phyloP scores from a whole-genome alignment of 164 flowering plant genomes.

The Pachysandra terminalis region DNA sequence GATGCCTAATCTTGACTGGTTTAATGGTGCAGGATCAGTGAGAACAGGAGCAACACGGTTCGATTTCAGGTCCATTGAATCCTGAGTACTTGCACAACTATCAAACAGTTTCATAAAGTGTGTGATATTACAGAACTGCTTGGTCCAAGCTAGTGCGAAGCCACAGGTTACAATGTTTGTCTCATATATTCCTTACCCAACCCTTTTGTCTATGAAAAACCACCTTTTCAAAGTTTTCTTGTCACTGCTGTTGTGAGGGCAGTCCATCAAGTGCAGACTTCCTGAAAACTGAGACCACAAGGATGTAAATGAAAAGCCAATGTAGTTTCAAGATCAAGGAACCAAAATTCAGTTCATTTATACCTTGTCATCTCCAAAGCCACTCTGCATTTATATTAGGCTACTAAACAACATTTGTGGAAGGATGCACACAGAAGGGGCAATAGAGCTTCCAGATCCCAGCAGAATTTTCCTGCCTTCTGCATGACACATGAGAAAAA shows the following conservation, averaged over 20 bases:
- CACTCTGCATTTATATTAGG: slow-evolving; percentile 13
- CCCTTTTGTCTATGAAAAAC: slow-evolving; percentile 68
- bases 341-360: neutral
- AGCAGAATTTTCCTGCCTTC: neutral
- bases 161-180: too few relatives aligned
- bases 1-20: slow-evolving; percentile 66
- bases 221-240: slow-evolving; percentile 62
- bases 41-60: slow-evolving; percentile 66
- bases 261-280: slow-evolving; percentile 51
- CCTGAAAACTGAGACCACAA: slow-evolving; percentile 33
- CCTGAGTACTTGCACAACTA: slow-evolving; percentile 9
- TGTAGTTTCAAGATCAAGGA: neutral
- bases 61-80: slow-evolving; percentile 40
- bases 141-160: neutral
- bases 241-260: slow-evolving; percentile 43
- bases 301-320: neutral
- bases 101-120: neutral
- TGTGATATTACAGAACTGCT: neutral
- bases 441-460: neutral
- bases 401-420: neutral
- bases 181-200: slow-evolving; percentile 29
- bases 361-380: slow-evolving; percentile 16
- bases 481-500: neutral
- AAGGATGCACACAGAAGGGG: neutral
- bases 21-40: slow-evolving; percentile 57